Conservation (phyloP, 805 yeast genomes). For the Candida oleophila region DNA sequence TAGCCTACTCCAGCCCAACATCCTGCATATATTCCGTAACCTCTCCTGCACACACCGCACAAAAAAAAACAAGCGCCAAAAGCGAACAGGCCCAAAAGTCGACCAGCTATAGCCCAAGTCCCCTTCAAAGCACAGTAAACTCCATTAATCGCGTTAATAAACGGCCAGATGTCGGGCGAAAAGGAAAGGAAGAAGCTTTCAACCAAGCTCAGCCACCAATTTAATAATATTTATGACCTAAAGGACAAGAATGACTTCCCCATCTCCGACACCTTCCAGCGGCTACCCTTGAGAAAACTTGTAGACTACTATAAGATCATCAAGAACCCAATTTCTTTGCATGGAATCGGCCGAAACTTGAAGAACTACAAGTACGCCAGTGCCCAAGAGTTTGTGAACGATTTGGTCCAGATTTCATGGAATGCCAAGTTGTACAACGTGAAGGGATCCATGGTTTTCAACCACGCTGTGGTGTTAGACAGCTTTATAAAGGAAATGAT, state of each 20-base stretch:
- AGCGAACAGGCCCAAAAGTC: not conserved
- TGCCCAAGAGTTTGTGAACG: conserved; percentile 70
- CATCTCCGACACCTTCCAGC: conserved; percentile 59
- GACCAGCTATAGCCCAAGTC: not conserved
- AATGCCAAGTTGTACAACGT: conserved; percentile 85
- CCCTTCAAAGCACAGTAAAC: not conserved
- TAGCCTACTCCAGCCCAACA: too few species aligned
- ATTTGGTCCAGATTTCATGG: conserved; percentile 83
- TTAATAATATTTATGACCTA: conserved; percentile 40
- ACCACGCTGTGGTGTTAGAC: conserved; percentile 64
- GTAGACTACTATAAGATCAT: conserved; percentile 81
- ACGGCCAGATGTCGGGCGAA: conserved; percentile 27
- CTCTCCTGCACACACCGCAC: not conserved
- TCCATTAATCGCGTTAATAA: not conserved
- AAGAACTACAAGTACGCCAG: conserved; percentile 52
- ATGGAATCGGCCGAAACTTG: conserved; percentile 62
- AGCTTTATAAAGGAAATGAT: conserved; percentile 48
- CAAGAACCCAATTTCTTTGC: conserved; percentile 77
- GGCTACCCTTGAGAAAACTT: conserved; percentile 68
- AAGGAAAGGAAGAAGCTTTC: conserved; percentile 38
- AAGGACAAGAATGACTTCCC: conserved; percentile 43
- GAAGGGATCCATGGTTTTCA: conserved; percentile 63
- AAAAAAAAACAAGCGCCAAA: not conserved
- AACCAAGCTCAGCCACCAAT: conserved; percentile 27
- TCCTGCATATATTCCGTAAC: too few species aligned